Conservation (phyloP, 345 rosid genomes). For the Hirschfeldia incana region DNA sequence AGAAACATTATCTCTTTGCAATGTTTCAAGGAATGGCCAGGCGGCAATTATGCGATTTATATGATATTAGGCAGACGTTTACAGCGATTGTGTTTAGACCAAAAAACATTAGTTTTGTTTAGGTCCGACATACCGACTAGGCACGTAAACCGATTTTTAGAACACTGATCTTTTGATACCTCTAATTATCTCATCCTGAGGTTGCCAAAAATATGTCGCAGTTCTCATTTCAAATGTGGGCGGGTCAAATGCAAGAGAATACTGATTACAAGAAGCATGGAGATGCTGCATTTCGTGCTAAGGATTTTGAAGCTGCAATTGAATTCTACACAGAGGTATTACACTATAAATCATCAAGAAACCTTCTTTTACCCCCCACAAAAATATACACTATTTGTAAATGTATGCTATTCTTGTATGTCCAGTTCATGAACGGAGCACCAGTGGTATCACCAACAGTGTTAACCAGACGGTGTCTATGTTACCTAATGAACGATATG, state of each 20-base stretch:
- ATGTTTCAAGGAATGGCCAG: neutral
- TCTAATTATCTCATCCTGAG: neutral
- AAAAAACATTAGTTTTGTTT: no score
- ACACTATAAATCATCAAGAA: conserved; percentile 11
- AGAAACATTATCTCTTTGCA: neutral
- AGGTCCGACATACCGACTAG: no score
- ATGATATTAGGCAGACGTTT: no score
- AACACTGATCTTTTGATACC: neutral
- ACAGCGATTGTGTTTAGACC: no score
- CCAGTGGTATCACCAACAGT: conserved; percentile 31
- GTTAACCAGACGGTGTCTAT: neutral
- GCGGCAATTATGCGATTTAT: neutral
- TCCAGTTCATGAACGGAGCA: conserved; percentile 82
- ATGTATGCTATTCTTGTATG: neutral
- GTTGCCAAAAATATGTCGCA: conserved; percentile 29
- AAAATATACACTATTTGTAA: neutral
- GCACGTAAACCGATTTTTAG: neutral
- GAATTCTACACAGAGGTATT: conserved; percentile 76
- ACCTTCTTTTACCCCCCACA: neutral
- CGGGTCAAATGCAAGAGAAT: conserved; percentile 92
- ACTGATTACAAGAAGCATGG: conserved; percentile 88
- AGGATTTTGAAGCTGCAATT: conserved; percentile 74
- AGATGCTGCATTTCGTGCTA: conserved; percentile 85
- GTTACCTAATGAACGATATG: neutral
- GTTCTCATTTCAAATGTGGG: conserved; percentile 99